Evolutionary conservation across 768 basidiomycete species (phyloP).

Genomic region (Trametes elegans): DNA sequence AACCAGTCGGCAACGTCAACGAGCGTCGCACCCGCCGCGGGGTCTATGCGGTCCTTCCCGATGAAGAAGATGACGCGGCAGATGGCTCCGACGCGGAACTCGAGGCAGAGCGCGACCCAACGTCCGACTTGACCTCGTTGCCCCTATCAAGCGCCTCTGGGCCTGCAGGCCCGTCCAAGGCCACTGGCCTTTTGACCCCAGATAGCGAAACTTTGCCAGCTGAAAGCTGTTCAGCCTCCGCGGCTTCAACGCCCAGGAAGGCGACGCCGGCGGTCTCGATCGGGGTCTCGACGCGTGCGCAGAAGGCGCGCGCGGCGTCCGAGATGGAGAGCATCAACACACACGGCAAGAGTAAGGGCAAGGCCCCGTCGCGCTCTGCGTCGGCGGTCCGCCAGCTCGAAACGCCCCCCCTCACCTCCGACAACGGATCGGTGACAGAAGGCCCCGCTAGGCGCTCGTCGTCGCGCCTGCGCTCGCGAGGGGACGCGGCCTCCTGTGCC

Average conservation of each 20-base stretch:
- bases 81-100: constrained; percentile 46
- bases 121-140: constrained; percentile 51
- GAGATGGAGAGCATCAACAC: constrained; percentile 22
- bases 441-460: constrained; percentile 26
- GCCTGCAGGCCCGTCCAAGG: constrained; percentile 16
- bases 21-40: constrained; percentile 80
- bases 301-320: constrained; percentile 44
- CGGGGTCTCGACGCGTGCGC: constrained; percentile 56
- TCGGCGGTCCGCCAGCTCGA: constrained; percentile 37
- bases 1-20: constrained; percentile 58
- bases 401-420: constrained; percentile 49
- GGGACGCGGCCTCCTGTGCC: constrained; percentile 22
- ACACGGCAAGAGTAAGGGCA: constrained; percentile 11
- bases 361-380: constrained; percentile 15
- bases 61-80: constrained; percentile 60
- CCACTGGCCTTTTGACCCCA: constrained; percentile 28
- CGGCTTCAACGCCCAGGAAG: constrained; percentile 10
- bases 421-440: constrained; percentile 35
- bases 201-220: constrained; percentile 24
- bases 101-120: constrained; percentile 42
- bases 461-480: constrained; percentile 24
- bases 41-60: constrained; percentile 64
- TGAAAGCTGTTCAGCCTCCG: constrained; percentile 8
- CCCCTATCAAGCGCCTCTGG: constrained; percentile 35
- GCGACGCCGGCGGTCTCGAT: constrained; percentile 31